Percentiles rank a stretch among this genome's conserved stretches.
phyloP scores from a whole-genome alignment of 257 asterid genomes.

The Solanum sitiens region DNA sequence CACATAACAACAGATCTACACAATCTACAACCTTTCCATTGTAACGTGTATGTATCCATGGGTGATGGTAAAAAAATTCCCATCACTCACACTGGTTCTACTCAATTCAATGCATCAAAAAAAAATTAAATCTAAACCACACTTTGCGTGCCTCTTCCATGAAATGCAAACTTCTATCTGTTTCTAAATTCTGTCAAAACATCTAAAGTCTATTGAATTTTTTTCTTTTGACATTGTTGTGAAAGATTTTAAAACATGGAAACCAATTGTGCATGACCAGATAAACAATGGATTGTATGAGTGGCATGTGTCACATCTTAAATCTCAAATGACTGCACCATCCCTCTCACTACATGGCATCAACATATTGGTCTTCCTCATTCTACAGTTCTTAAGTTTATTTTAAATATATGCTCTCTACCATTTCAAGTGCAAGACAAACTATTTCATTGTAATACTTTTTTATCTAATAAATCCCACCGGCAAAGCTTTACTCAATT shows the following conservation, averaged over 20 bases:
- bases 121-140: background rate
- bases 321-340: background rate
- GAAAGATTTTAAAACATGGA: too few relatives aligned
- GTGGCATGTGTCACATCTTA: background rate
- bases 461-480: background rate
- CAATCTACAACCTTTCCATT: background rate
- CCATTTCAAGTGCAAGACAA: background rate
- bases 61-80: background rate
- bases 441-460: background rate
- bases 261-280: background rate
- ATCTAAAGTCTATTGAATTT: background rate
- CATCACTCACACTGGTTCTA: background rate
- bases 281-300: background rate
- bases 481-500: background rate
- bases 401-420: background rate
- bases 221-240: background rate
- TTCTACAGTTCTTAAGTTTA: background rate
- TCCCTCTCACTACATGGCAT: background rate
- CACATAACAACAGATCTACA: background rate
- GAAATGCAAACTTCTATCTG: background rate
- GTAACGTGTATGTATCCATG: background rate
- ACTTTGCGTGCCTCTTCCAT: background rate
- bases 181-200: background rate
- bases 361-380: background rate
- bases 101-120: background rate